These are phyloP conservation scores for Amanita phalloides DNA, from an alignment of 768 basidiomycete species.

Conservation along the genomic window DNA sequence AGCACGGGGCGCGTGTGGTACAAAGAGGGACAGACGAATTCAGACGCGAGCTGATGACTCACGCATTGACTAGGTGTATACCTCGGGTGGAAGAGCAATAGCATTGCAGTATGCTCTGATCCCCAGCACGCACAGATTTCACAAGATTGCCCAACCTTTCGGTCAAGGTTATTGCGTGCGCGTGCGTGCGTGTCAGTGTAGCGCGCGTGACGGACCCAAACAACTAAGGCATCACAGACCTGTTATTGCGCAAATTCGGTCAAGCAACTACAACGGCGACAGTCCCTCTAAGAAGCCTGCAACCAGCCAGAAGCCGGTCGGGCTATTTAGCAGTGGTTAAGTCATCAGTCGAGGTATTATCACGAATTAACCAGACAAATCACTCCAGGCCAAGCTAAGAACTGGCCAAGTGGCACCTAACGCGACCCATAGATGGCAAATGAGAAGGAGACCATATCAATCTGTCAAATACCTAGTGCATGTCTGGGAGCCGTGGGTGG, in stretches of 20 bases:
- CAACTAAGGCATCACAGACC: constrained; percentile 89
- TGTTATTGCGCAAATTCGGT: constrained; percentile 86
- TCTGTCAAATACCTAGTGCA: constrained; percentile 70
- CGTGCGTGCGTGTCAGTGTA: constrained; percentile 67
- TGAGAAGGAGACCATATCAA: constrained; percentile 76
- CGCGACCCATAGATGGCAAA: too few species aligned
- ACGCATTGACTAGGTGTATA: not conserved
- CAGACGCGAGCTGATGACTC: not conserved
- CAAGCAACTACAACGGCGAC: constrained; percentile 68
- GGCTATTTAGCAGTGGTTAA: constrained; percentile 85
- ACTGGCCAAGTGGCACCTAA: constrained; percentile 86
- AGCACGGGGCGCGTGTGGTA: not conserved
- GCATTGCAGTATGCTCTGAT: constrained; percentile 80
- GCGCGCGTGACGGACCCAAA: constrained; percentile 81
- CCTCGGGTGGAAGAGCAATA: constrained; percentile 68
- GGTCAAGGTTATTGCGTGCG: constrained; percentile 22
- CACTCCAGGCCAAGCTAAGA: constrained; percentile 89
- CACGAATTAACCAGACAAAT: constrained; percentile 81
- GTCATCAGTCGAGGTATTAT: constrained; percentile 85
- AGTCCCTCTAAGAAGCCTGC: constrained; percentile 81
- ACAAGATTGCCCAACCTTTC: constrained; percentile 46
- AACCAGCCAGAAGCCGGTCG: constrained; percentile 65
- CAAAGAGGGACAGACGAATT: too few species aligned
- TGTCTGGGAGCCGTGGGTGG: constrained; percentile 77
- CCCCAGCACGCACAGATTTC: constrained; percentile 15